phyloP scores from a whole-genome alignment of 2,329 filamentous ascomycete genomes.

The Hypoxylon sp. region DNA sequence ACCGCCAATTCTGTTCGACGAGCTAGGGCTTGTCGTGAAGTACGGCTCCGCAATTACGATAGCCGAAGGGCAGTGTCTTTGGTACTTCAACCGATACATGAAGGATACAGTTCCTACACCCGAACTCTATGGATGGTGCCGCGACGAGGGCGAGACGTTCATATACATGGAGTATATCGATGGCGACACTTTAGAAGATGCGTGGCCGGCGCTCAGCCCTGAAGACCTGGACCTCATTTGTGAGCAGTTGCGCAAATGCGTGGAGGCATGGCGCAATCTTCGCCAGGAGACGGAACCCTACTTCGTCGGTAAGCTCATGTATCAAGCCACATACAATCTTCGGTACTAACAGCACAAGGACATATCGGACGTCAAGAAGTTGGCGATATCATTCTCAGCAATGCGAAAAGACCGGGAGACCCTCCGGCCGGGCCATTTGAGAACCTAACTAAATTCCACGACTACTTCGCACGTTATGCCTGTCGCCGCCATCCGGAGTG shows the following conservation, averaged over 20 bases:
- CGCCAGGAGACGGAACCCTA: constrained; percentile 32
- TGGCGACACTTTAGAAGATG: constrained; percentile 27
- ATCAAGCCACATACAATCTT: background rate
- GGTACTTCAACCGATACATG: constrained; percentile 33
- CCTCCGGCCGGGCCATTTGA: constrained; percentile 32
- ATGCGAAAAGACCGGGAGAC: constrained; percentile 12
- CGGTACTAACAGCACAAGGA: constrained; percentile 25
- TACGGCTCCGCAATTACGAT: constrained; percentile 34
- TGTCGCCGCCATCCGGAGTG: constrained; percentile 15
- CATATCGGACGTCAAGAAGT: constrained; percentile 38
- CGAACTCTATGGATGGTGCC: constrained; percentile 30
- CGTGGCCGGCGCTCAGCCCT: constrained; percentile 24
- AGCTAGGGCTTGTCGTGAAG: constrained; percentile 34
- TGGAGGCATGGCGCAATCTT: constrained; percentile 28
- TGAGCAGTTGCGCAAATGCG: constrained; percentile 22
- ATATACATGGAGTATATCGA: constrained; percentile 37
- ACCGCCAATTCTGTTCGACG: constrained; percentile 26
- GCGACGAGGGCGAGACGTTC: constrained; percentile 33
- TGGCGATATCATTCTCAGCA: constrained; percentile 33
- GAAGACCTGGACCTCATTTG: constrained; percentile 29
- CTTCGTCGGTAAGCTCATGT: constrained; percentile 22
- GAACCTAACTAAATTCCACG: constrained; percentile 30
- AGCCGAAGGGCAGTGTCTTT: constrained; percentile 36
- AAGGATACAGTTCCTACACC: constrained; percentile 31
- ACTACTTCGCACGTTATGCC: constrained; percentile 31